These are phyloP conservation scores for Calonectria henricotiae DNA, from an alignment of 2,329 filamentous ascomycete genomes.

Conservation along the genomic window DNA sequence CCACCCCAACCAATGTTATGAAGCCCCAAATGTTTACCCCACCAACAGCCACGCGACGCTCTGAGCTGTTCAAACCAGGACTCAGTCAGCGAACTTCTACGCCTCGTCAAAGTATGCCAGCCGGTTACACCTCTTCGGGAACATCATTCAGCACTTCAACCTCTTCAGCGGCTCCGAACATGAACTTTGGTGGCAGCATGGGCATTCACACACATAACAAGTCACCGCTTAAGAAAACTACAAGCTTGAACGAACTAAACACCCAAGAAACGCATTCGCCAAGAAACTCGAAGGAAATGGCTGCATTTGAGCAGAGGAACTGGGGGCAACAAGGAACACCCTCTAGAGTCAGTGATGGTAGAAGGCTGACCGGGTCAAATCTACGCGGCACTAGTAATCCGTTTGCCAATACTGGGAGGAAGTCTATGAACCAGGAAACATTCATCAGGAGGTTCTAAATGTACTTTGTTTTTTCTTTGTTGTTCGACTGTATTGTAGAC, in stretches of 20 bases:
- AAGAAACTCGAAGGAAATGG: conserved; percentile 76
- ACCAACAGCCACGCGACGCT: conserved; percentile 52
- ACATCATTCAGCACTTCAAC: conserved; percentile 44
- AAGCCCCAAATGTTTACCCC: conserved; percentile 65
- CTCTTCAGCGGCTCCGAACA: conserved; percentile 48
- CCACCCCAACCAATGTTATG: conserved; percentile 59
- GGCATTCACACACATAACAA: conserved; percentile 86
- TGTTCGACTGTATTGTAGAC: conserved; percentile 27
- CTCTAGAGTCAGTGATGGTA: conserved; percentile 58
- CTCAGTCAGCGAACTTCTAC: conserved; percentile 52
- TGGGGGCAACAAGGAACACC: conserved; percentile 61
- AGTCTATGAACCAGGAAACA: conserved; percentile 60
- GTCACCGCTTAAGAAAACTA: conserved; percentile 87
- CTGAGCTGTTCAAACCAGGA: conserved; percentile 58
- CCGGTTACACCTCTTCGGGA: conserved; percentile 53
- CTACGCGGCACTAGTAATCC: conserved; percentile 56
- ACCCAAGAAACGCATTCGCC: conserved; percentile 64
- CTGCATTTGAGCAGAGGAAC: conserved; percentile 69
- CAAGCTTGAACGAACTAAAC: conserved; percentile 74
- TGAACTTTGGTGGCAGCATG: conserved; percentile 78
- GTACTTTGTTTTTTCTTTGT: conserved; percentile 17
- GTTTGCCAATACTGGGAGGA: conserved; percentile 59
- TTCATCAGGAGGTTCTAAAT: conserved; percentile 11
- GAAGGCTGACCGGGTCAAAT: conserved; percentile 49
- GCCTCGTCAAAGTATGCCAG: conserved; percentile 58